phyloP scores from a whole-genome alignment of 2,329 filamentous ascomycete species.

The Curvularia verruculosa region DNA sequence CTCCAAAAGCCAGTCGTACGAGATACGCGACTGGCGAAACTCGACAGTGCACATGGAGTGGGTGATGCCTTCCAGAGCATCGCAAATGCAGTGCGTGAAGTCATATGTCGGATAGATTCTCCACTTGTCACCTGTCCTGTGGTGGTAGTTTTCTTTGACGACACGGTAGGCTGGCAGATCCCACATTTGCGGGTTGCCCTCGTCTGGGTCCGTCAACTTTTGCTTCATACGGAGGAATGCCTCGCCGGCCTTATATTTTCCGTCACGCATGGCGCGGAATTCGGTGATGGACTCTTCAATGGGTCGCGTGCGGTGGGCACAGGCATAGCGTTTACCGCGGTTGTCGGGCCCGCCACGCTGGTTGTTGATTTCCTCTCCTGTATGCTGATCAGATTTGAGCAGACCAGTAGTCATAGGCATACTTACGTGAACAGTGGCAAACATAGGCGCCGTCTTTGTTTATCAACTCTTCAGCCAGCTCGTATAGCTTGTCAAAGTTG shows the following conservation, averaged over 20 bases:
- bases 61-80: conserved; percentile 90
- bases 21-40: conserved; percentile 81
- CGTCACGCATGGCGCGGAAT: conserved; percentile 89
- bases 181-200: conserved; percentile 95
- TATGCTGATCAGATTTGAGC: conserved; percentile 28
- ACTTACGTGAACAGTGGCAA: conserved; percentile 75
- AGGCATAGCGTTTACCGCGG: conserved; percentile 74
- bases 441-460: conserved; percentile 74
- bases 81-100: conserved; percentile 87
- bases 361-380: conserved; percentile 79
- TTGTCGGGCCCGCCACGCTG: conserved; percentile 81
- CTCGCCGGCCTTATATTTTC: conserved; percentile 83
- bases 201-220: conserved; percentile 65
- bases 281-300: conserved; percentile 78
- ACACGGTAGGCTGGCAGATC: conserved; percentile 91
- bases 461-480: conserved; percentile 85
- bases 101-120: conserved; percentile 96
- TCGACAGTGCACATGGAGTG: conserved; percentile 94
- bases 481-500: conserved; percentile 86
- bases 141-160: conserved; percentile 72
- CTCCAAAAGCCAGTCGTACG: conserved; percentile 90
- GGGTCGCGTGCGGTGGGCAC: conserved; percentile 76
- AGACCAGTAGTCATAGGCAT: not conserved
- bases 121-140: conserved; percentile 83
- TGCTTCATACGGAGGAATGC: conserved; percentile 94